Evolutionary conservation across 352 stramenopile genomes (phyloP).

Genomic region (Phytophthora aleatoria): DNA sequence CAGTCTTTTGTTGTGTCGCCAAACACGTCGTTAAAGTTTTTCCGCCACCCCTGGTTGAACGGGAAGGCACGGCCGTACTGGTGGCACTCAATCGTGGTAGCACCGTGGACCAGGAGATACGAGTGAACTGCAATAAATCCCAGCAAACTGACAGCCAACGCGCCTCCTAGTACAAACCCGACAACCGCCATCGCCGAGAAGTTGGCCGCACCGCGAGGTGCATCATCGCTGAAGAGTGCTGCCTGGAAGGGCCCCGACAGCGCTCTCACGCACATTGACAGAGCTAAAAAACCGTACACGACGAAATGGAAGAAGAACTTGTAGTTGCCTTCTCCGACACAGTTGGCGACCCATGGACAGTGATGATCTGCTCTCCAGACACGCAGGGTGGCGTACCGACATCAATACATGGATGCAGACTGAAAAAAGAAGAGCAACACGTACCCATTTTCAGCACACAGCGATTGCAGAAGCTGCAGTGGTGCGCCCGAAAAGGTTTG

Average conservation of each 20-base stretch:
- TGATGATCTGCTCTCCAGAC: constrained; percentile 92
- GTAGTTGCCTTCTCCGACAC: constrained; percentile 84
- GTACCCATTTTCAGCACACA: constrained; percentile 89
- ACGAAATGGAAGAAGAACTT: constrained; percentile 90
- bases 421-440: constrained; percentile 4
- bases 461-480: constrained; percentile 87
- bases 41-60: constrained; percentile 71
- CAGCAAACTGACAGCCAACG: constrained; percentile 69
- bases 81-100: constrained; percentile 85
- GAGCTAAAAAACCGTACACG: constrained; percentile 70
- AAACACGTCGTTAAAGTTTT: constrained; percentile 61
- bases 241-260: constrained; percentile 60
- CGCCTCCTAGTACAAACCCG: constrained; percentile 73
- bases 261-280: constrained; percentile 60
- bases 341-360: constrained; percentile 95
- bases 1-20: constrained; percentile 59
- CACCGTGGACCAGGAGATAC: constrained; percentile 65
- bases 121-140: constrained; percentile 78
- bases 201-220: constrained; percentile 18
- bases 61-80: constrained; percentile 66
- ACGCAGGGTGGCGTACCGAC: constrained; percentile 4
- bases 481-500: constrained; percentile 83
- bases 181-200: constrained; percentile 61
- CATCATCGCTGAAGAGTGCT: constrained; percentile 29
- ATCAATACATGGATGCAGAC: constrained; percentile 5